Base-by-base conservation (phyloP, 2,329 filamentous ascomycete genomes). In the Hymenoscyphus repandus region DNA sequence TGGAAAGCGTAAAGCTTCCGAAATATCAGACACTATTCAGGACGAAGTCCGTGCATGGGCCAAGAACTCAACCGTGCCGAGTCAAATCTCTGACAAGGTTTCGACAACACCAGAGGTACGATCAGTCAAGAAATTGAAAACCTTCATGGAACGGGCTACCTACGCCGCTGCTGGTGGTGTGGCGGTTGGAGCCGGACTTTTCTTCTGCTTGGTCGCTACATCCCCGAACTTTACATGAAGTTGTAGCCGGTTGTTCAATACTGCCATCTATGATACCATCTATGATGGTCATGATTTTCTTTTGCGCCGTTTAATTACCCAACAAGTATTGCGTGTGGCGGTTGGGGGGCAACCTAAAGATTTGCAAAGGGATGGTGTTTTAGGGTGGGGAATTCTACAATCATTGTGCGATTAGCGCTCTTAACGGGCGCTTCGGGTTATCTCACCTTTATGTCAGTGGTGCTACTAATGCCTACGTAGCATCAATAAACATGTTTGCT, bases 161-260 rank as follows among this genome's bases (percentile, higher is more conserved):
- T 67, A 62, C 45, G 62, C 62, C 48, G 65, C 68, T 43, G 57
- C 70, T 30, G 68, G 67, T 47, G 69, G 67, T 31, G 63, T 63
- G 12, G 63, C 66, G 49, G 62, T 65, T 49, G 66, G 66, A 36
- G 64, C 56, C 33, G 65, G 65, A 18, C 58, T 70, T 27, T 70
- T 71, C 53, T 64, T 65, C 11, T 58, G 63, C 39, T 56, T 71
- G 46, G 67, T 70, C 45, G 67, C 66, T 42, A 69, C 67, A 38
- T 69, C 69, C 44, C 66, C 66, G 7, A 63, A 69, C 27, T 64
- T 66, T 27, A 32, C 59, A 31, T 62, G 48, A 62, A 41, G 38
- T n/a, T n/a, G n/a, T 49, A 20, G 32, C 27, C 31, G 31, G 17
- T 22, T 40, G 9, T 38, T 2, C 10, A 18, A 45, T 27, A 12